Conservation (phyloP, 1,139 yeast species). For the Nakaseomyces sp. region DNA sequence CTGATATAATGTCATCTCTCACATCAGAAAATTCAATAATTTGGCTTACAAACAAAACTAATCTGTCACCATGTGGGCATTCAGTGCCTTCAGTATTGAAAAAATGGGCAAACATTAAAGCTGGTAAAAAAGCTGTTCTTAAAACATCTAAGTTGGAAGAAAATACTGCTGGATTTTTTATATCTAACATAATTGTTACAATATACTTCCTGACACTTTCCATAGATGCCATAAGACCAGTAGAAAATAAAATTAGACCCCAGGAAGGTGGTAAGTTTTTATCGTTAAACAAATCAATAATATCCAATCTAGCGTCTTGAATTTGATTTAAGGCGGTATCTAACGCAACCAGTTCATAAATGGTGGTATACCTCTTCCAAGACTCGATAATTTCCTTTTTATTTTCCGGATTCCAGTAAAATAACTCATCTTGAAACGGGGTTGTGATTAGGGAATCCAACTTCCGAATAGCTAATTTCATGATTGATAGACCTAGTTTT, state of each 20-base stretch:
- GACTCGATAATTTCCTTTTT: constrained; percentile 36
- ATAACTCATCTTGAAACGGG: constrained; percentile 35
- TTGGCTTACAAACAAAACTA: constrained; percentile 41
- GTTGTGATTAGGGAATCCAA: constrained; percentile 21
- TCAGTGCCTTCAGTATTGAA: constrained; percentile 35
- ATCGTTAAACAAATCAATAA: constrained; percentile 47
- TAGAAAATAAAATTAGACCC: constrained; percentile 63
- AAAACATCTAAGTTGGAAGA: constrained; percentile 38
- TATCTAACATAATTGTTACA: constrained; percentile 46
- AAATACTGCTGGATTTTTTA: constrained; percentile 43
- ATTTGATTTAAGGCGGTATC: constrained; percentile 86
- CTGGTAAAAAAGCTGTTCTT: constrained; percentile 49
- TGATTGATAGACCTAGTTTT: constrained; percentile 60
- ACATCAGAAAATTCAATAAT: constrained; percentile 35
- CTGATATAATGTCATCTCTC: constrained; percentile 24
- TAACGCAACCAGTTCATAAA: constrained; percentile 71
- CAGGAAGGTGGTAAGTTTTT: constrained; percentile 54
- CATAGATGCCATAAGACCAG: constrained; percentile 71
- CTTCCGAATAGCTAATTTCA: constrained; percentile 49
- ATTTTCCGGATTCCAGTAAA: constrained; percentile 40
- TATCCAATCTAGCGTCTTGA: constrained; percentile 64
- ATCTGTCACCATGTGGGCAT: constrained; percentile 53
- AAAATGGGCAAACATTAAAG: constrained; percentile 56
- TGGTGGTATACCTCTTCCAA: constrained; percentile 67
- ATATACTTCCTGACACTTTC: constrained; percentile 69